Percentiles rank a stretch among this genome's conserved stretches.
phyloP scores from a whole-genome alignment of 768 basidiomycete genomes.

The Hemileccinum rubropunctum region DNA sequence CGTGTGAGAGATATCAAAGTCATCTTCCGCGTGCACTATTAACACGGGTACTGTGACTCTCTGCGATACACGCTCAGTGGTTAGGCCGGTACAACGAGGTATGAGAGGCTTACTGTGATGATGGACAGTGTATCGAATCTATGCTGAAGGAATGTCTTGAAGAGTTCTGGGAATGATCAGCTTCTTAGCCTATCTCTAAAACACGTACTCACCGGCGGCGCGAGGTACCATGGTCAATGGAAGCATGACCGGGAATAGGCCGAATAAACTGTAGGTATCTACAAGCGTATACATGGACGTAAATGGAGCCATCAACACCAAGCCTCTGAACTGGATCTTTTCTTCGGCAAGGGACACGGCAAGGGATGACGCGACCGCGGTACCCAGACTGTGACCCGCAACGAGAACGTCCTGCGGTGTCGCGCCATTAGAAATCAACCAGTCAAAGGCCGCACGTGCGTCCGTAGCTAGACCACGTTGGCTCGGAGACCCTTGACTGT shows the following conservation, averaged over 20 bases:
- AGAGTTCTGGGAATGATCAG: slow-evolving; percentile 40
- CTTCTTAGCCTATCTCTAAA: neutral
- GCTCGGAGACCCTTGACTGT: slow-evolving; percentile 76
- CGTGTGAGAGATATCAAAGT: slow-evolving; percentile 66
- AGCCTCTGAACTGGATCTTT: slow-evolving; percentile 40
- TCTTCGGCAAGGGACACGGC: slow-evolving; percentile 47
- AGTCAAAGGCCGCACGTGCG: slow-evolving; percentile 79
- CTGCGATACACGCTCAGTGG: slow-evolving; percentile 34
- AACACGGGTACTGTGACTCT: slow-evolving; percentile 65
- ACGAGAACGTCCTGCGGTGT: slow-evolving; percentile 60
- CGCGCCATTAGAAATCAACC: slow-evolving; percentile 61
- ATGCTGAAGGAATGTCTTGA: slow-evolving; percentile 53
- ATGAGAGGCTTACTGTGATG: slow-evolving; percentile 47
- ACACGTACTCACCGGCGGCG: slow-evolving; percentile 52
- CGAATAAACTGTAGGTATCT: slow-evolving; percentile 65
- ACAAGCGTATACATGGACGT: slow-evolving; percentile 57
- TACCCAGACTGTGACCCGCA: slow-evolving; percentile 87
- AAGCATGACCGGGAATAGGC: slow-evolving; percentile 65
- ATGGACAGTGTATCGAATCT: slow-evolving; percentile 62
- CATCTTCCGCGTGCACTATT: slow-evolving; percentile 73
- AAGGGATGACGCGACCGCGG: slow-evolving; percentile 64
- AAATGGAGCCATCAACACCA: slow-evolving; percentile 56
- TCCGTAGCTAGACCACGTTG: slow-evolving; percentile 72
- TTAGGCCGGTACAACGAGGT: neutral
- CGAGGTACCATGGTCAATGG: slow-evolving; percentile 66